Evolutionary conservation across 345 rosid genomes (phyloP), one percentile per base, ranked within the genome.

Genomic region (Fremontodendron californicum): DNA sequence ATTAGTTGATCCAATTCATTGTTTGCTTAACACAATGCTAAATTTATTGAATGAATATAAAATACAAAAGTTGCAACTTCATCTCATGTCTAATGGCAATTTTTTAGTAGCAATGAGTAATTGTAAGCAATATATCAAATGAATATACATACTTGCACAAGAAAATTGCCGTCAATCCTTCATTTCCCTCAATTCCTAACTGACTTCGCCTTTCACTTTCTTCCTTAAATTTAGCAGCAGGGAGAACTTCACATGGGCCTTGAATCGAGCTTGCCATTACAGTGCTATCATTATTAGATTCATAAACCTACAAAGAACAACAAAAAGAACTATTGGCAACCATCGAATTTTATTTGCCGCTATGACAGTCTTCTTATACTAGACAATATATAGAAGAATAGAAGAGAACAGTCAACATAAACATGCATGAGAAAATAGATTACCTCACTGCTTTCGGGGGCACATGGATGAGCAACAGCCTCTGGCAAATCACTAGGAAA

Each of bases 401-500:
- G 65, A 60, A 68, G 46, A 52, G 19, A 62, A 4, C 8, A 62
- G 3, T 16, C n/a, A n/a, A 39, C 25, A n/a, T 35, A 23, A 2
- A 75, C 19, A 42, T 39, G 42, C 40, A 19, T 5, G 54, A 73
- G 48, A 66, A 74, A 77, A 70, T 7, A 40, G 40, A 42, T 79
- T 51, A 89, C 94, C 90, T 90, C 94, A 42, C 79, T 83, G 83
- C 75, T 84, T 82, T 88, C 88, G 68, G 87, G 83, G 60, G 86
- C 73, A 75, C 83, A 86, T 64, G 91, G 94, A 70, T 74, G 84
- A 71, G 87, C 87, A 43, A 86, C 90, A 63, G 83, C 85, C 77
- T 84, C 83, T 1, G 92, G 94, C 79, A 90, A 86, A 82, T 89
- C 91, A 60, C 76, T 77, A n/a, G 92, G 92, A 82, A 86, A 88